These are phyloP conservation scores for Pleurotus cornucopiae DNA, from an alignment of 768 basidiomycete species.

Conservation along the genomic window DNA sequence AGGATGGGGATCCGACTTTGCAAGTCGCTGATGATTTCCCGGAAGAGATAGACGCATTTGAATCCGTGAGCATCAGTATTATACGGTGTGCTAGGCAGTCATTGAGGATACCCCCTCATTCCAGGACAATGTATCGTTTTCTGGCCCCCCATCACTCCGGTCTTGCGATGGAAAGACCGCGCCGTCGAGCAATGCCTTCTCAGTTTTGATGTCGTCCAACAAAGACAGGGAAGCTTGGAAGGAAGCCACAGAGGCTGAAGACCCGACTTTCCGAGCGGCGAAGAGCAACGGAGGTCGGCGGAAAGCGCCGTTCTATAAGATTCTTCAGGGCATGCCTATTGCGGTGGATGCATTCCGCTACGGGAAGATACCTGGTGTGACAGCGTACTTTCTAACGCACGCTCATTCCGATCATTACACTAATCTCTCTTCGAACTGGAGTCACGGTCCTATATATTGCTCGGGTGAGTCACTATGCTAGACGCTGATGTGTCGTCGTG, in stretches of 20 bases:
- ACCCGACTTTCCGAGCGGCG: conserved; percentile 38
- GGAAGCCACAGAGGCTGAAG: conserved; percentile 59
- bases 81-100: too few relatives aligned
- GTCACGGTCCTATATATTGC: conserved; percentile 91
- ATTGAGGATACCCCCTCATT: too few relatives aligned
- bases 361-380: conserved; percentile 84
- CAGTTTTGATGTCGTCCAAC: conserved; percentile 84
- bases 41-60: neutral
- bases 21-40: conserved; percentile 6
- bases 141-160: conserved; percentile 12
- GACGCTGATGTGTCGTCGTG: neutral
- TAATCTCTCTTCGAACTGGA: conserved; percentile 85
- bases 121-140: too few relatives aligned
- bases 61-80: neutral
- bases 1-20: conserved; percentile 20
- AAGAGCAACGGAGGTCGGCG: conserved; percentile 52
- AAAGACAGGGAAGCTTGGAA: conserved; percentile 85
- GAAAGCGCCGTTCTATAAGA: conserved; percentile 93
- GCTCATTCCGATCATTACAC: conserved; percentile 58
- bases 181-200: conserved; percentile 48
- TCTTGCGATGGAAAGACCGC: conserved; percentile 17
- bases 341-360: conserved; percentile 98
- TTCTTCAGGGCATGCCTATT: conserved; percentile 94
- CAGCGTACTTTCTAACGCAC: conserved; percentile 89
- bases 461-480: conserved; percentile 32